Evolutionary conservation across 441 rosid species (phyloP), one percentile per base, ranked within the genome.

Genomic region (Iberis amara): DNA sequence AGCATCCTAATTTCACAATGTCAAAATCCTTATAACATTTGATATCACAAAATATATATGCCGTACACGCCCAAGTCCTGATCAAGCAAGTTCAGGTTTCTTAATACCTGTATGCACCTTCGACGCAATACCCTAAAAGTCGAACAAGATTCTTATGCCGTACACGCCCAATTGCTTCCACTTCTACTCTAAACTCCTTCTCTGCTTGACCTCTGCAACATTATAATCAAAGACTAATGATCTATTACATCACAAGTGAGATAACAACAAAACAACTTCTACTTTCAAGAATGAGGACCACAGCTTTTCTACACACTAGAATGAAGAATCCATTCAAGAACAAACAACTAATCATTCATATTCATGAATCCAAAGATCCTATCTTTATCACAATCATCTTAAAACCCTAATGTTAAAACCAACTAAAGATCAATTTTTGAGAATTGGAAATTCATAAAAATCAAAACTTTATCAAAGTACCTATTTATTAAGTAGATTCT

Each of bases 101-200:
- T 4, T 1, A 0, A 23, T 70, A 86, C 97, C 97, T 82, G 73
- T 87, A 85, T 41, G 92, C 92, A 57, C 97, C 96, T 79, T 90
- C 97, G 14, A 79, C 95, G 40, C 97, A 90, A 42, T 85, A 90
- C 30, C 97, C 97, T 51, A 81, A 83, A 75, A 90, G 73, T 68
- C 95, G 75, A 33, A 87, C 94, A 15, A 90, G 92, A 72, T 90
- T 87, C 79, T 90, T 90, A 78, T 90, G 97, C 13, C 97, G 61
- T 7, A 86, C 98, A 39, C 98, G 89, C 26, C 98, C 98, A 14
- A 91, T 91, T 5, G 55, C 86, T 66, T 91, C 98, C 52, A 85
- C 98, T 75, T 91, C 98, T 64, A 85, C 95, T 75, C 80, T 91
- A 66, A 91, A 91, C 67, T 91, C 98, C 75, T 75, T 88, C 84